Evolutionary conservation across 2,329 filamentous ascomycete species (phyloP).

Genomic region (Colletotrichum caudatum): DNA sequence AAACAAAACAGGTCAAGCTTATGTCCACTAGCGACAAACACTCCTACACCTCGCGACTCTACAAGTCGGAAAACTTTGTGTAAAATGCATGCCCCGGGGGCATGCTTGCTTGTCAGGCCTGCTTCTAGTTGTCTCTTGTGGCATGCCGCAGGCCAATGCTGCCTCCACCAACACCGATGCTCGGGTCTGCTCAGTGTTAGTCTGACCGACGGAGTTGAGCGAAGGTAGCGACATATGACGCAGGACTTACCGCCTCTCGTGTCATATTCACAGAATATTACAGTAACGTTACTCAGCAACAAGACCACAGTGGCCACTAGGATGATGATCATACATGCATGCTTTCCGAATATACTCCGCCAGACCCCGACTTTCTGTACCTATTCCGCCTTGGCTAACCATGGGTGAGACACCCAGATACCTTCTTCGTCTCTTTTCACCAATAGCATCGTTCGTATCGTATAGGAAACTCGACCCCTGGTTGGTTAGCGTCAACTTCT

Average conservation of each 20-base stretch:
- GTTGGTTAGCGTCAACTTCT: not conserved
- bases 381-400: not conserved
- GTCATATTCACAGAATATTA: not conserved
- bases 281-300: constrained; percentile 26
- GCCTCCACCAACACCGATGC: not conserved
- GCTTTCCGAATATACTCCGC: not conserved
- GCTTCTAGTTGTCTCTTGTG: not conserved
- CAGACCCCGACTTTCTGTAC: no score
- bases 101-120: not conserved
- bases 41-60: not conserved
- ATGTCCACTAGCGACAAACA: constrained; percentile 15
- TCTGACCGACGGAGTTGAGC: constrained; percentile 31
- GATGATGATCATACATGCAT: not conserved
- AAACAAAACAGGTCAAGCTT: constrained; percentile 27
- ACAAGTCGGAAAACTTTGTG: constrained; percentile 10
- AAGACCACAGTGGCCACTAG: not conserved
- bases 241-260: not conserved
- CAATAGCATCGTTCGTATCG: not conserved
- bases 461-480: not conserved
- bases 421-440: not conserved
- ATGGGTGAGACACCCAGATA: not conserved
- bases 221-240: constrained; percentile 10
- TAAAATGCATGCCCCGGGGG: constrained; percentile 4
- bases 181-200: not conserved
- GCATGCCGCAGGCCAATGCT: not conserved